Conservation (phyloP, 2,329 filamentous ascomycete species). For the Hypoxylon sp. region DNA sequence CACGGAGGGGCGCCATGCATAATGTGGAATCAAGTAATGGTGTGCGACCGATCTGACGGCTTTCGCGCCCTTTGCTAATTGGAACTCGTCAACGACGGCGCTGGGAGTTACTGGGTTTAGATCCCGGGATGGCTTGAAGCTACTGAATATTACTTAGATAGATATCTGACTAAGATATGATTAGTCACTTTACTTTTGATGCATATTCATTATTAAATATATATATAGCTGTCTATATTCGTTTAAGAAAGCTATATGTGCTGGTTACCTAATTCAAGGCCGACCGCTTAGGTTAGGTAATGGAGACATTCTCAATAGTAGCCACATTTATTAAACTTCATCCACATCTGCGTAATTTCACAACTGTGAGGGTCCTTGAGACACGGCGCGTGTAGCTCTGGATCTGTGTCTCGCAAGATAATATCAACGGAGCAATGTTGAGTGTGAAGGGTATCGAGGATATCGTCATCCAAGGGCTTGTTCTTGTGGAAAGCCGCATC, state of each 20-base stretch:
- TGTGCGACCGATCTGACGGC: neutral
- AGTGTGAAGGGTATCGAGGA: constrained; percentile 22
- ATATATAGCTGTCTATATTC: neutral
- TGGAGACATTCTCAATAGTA: constrained; percentile 5
- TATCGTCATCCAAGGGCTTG: constrained; percentile 23
- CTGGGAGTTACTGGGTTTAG: neutral
- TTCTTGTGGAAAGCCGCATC: constrained; percentile 15
- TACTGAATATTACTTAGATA: neutral
- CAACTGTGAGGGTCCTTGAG: constrained; percentile 16
- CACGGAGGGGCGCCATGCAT: neutral
- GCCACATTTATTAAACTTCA: constrained; percentile 26
- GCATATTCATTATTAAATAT: neutral
- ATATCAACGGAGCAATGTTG: constrained; percentile 16
- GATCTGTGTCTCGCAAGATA: constrained; percentile 16
- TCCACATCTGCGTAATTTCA: constrained; percentile 25
- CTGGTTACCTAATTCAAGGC: no score
- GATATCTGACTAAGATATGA: neutral
- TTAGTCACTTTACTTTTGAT: neutral
- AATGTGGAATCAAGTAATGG: constrained; percentile 1
- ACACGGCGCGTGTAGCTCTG: constrained; percentile 10
- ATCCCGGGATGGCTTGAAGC: neutral
- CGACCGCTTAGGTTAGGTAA: no score
- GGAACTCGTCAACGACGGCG: neutral
- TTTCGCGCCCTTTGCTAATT: neutral
- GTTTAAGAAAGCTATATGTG: no score